Evolutionary conservation across 345 rosid species (phyloP).

Genomic region (Acer negundo): DNA sequence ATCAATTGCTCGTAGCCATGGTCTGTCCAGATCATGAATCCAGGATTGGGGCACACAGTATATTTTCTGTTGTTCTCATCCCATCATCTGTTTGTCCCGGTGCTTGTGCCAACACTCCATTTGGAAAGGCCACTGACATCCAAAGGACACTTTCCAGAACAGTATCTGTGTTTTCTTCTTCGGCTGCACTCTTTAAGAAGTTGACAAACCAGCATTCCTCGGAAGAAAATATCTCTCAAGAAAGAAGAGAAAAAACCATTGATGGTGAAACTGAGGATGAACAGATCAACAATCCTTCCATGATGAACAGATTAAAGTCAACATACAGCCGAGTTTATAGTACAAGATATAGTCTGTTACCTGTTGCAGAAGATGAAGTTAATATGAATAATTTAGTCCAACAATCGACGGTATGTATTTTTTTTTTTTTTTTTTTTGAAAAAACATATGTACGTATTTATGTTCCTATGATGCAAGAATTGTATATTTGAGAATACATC

Average conservation of each 20-base stretch:
- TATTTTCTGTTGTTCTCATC: constrained; percentile 70
- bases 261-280: constrained; percentile 25
- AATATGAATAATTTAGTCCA: constrained; percentile 26
- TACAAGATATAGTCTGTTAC: constrained; percentile 26
- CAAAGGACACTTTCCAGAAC: constrained; percentile 71
- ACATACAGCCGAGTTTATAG: constrained; percentile 47
- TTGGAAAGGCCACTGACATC: constrained; percentile 42
- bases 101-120: constrained; percentile 27
- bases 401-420: constrained; percentile 20
- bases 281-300: constrained; percentile 37
- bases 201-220: constrained; percentile 41
- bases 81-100: constrained; percentile 67
- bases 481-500: not conserved
- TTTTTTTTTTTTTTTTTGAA: too few species aligned
- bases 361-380: constrained; percentile 31
- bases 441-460: constrained; percentile 15
- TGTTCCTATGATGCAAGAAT: not conserved
- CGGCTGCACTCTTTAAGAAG: constrained; percentile 70
- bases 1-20: constrained; percentile 69
- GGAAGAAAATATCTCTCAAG: constrained; percentile 27
- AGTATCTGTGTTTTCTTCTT: constrained; percentile 73
- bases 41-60: constrained; percentile 68
- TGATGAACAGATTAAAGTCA: constrained; percentile 55
- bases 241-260: constrained; percentile 25
- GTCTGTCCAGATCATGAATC: constrained; percentile 63